Evolutionary conservation across 768 basidiomycete species (phyloP), one percentile per base, ranked within the genome.

Genomic region (Panaeolus papilionaceus): DNA sequence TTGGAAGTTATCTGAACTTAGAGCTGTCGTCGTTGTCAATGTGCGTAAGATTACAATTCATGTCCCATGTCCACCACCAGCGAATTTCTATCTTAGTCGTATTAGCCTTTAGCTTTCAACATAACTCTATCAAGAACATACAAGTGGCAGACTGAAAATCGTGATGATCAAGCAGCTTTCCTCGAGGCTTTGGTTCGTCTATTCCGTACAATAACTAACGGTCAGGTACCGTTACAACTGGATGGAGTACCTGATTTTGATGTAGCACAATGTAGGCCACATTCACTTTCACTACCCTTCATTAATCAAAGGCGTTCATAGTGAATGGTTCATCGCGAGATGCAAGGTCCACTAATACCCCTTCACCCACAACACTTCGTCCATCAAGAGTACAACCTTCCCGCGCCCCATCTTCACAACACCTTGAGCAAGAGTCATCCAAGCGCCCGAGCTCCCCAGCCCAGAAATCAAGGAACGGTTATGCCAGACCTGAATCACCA

Each of bases 61-160:
- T 33, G 33, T 33, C 33, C 33, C 3, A 40, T 62, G 11, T 42
- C n/a, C 18, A 64, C 18, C 64, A 45, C n/a, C 11, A 33, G 33
- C 37, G 42, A n/a, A 54, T 66, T 62, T 39, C 68, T 77, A 64
- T 8, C 44, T 62, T 69, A 39, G 33, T 64, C 37, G 61, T 47
- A 58, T 12, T 70, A 94, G 93, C 82, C 90, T 20, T 73, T 81
- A 26, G 80, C 83, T 20, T 92, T 97, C 79, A 92, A 91, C 72
- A 83, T 98, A 68, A 95, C 93, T 0, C 85, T 99, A 64, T 89
- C 92, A n/a, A 87, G 94, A 76, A 90, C 94, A 28, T 98, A 99
- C 80, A 85, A 82, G 76, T 99, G 96, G 96, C 86, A 91, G 75
- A 93, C 95, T 0, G 96, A 97, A 73, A 86, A 84, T 65, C 76